phyloP scores from a whole-genome alignment of 352 stramenopile genomes.

The Phytopythium montanum region DNA sequence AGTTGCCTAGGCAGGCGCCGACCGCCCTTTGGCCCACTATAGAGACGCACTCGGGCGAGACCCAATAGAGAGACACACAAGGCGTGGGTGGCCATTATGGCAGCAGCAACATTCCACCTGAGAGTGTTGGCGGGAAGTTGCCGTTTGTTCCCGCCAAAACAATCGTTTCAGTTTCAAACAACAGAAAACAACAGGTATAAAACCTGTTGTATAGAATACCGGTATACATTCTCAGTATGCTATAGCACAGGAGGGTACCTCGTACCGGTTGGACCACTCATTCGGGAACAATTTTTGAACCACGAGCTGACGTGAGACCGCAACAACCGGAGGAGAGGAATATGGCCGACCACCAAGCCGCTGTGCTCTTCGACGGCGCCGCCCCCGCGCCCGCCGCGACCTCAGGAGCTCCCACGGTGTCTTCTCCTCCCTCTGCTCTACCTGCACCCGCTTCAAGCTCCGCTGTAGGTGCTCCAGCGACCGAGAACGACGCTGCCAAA shows the following conservation, averaged over 20 bases:
- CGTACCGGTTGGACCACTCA: not conserved
- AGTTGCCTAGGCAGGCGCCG: not conserved
- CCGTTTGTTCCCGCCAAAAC: too few species aligned
- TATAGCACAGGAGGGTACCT: not conserved
- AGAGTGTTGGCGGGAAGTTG: too few species aligned
- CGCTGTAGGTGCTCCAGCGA: not conserved
- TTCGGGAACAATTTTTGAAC: constrained; percentile 1
- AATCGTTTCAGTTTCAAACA: too few species aligned
- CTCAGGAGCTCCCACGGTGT: not conserved
- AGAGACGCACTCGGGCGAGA: not conserved
- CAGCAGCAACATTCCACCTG: too few species aligned
- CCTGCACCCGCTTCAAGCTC: not conserved
- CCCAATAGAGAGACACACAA: too few species aligned
- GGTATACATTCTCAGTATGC: not conserved
- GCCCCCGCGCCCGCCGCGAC: not conserved
- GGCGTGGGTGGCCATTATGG: too few species aligned
- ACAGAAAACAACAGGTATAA: too few species aligned
- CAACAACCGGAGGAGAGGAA: not conserved
- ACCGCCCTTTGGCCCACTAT: not conserved
- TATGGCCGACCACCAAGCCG: constrained; percentile 3
- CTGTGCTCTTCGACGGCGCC: constrained; percentile 1
- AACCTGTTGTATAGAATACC: not conserved
- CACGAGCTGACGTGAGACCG: too few species aligned
- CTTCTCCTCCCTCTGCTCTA: not conserved
- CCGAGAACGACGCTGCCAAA: constrained; percentile 7